Percentiles rank a stretch among this genome's conserved stretches.
phyloP scores from a whole-genome alignment of 495 filamentous ascomycete species.

The Annulohypoxylon bovei region DNA sequence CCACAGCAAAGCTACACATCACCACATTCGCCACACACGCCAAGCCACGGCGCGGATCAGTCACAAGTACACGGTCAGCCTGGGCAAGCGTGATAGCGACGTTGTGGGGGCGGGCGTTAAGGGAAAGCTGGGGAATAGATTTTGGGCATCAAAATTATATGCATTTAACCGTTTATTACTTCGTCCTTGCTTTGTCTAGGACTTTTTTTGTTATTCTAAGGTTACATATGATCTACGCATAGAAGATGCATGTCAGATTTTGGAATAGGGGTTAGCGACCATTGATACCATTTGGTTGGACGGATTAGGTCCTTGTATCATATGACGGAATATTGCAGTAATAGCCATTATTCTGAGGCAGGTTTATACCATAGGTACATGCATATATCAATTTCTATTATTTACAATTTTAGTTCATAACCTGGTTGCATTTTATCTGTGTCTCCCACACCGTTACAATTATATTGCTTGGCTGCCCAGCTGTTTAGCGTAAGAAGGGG shows the following conservation, averaged over 20 bases:
- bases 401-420: slow-evolving; percentile 28
- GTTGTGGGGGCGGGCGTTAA: not conserved
- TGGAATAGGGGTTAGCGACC: slow-evolving; percentile 22
- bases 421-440: slow-evolving; percentile 2
- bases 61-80: slow-evolving; percentile 9
- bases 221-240: slow-evolving; percentile 23
- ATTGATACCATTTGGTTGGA: slow-evolving; percentile 28
- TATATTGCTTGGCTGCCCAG: not conserved
- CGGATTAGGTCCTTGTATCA: not conserved
- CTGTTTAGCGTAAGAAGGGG: not conserved
- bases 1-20: slow-evolving; percentile 8
- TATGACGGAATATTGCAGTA: slow-evolving; percentile 24
- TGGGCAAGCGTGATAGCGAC: slow-evolving; percentile 12
- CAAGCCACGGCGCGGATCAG: not conserved
- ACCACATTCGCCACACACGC: slow-evolving; percentile 19
- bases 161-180: slow-evolving; percentile 2
- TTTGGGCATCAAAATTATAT: slow-evolving; percentile 13
- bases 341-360: slow-evolving; percentile 22
- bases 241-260: slow-evolving; percentile 29
- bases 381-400: slow-evolving; percentile 11
- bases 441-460: not conserved
- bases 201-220: slow-evolving; percentile 6
- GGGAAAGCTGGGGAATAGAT: slow-evolving; percentile 14
- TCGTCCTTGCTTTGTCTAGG: not conserved
- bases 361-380: slow-evolving; percentile 13